Base-by-base conservation (phyloP, 257 asterid genomes). In the Solanum paucissectum region DNA sequence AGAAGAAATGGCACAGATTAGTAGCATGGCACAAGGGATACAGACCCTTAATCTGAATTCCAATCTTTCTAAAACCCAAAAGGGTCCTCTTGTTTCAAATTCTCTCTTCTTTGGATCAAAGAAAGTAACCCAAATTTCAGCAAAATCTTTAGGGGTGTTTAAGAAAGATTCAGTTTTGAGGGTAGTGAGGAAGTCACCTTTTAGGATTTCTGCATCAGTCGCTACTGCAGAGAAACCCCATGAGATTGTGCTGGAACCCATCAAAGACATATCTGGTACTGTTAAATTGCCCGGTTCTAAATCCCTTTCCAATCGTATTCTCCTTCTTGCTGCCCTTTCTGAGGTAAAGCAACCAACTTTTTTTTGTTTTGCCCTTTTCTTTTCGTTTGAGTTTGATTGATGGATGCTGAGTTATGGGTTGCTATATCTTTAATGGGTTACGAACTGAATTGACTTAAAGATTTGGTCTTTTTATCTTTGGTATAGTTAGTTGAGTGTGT, bases 241-340 rank as follows among this genome's bases (percentile, higher is more conserved):
- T 90, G 99, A 97, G 91, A 95, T 97, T 86, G 96, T 94, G 88
- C 91, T 97, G 91, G 95, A 94, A 79, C 99, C 99, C 52, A 97
- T 97, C 87, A 93, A 91, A 88, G 96, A 97, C 37, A 94, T 97
- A 36, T 96, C 99, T 18, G 99, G 99, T 21, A 92, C 92, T 6
- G 99, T 97, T 73, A 97, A 96, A 93, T 91, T 97, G 91, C 99
- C 99, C 40, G 99, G 99, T 66, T 97, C 99, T 9, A 97, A 97
- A 81, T 97, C 99, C 25, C 97, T 97, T 49, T 97, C 99, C 87
- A 97, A 97, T 92, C 95, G 99, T 52, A 93, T 97, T 93, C 95
- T 97, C 60, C 99, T 97, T 83, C 98, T 97, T 71, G 99, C 99
- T 89, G 99, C 99, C 79, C 95, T 96, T 71, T 92, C 98, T 83